Evolutionary conservation across 352 stramenopile species (phyloP).

Genomic region (Hyaloperonospora arabidopsidis): DNA sequence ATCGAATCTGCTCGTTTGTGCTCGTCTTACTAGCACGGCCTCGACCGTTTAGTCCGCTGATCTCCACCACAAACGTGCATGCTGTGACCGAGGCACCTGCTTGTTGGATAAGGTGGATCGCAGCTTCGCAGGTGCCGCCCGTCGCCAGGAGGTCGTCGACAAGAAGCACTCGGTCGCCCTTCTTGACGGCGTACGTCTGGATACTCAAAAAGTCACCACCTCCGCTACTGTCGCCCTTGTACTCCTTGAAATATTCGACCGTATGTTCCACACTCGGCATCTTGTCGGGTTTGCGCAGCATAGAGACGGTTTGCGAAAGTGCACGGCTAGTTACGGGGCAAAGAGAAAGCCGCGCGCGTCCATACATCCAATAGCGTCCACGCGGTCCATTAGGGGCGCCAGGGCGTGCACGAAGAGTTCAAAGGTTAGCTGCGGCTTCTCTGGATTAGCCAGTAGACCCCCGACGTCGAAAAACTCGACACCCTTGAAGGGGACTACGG

Average conservation of each 20-base stretch:
- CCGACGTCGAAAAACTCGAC: slow-evolving; percentile 98
- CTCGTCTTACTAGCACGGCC: slow-evolving; percentile 37
- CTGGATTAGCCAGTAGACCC: slow-evolving; percentile 86
- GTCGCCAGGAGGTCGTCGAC: slow-evolving; percentile 97
- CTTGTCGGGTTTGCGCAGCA: slow-evolving; percentile 97
- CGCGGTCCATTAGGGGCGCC: too few relatives aligned
- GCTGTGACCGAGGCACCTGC: slow-evolving; percentile 83
- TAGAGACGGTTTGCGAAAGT: slow-evolving; percentile 96
- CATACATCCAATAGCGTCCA: slow-evolving; percentile 88
- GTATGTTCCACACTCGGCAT: slow-evolving; percentile 92
- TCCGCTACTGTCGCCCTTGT: slow-evolving; percentile 79
- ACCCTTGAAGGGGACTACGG: slow-evolving; percentile 94
- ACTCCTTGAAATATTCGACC: slow-evolving; percentile 90
- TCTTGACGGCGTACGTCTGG: slow-evolving; percentile 61
- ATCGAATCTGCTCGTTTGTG: slow-evolving; percentile 23
- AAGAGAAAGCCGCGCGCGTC: slow-evolving; percentile 96
- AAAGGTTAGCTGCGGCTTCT: slow-evolving; percentile 87
- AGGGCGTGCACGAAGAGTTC: slow-evolving; percentile 87
- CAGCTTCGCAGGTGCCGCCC: slow-evolving; percentile 89
- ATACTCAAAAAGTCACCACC: slow-evolving; percentile 83
- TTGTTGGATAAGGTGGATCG: slow-evolving; percentile 82
- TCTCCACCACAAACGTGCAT: slow-evolving; percentile 94
- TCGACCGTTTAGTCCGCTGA: slow-evolving; percentile 58
- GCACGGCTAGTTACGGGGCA: slow-evolving; percentile 89
- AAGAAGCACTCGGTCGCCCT: slow-evolving; percentile 88